Base-by-base conservation (phyloP, 2,329 filamentous ascomycete genomes). In the Phaeosphaeriaceae sp. region DNA sequence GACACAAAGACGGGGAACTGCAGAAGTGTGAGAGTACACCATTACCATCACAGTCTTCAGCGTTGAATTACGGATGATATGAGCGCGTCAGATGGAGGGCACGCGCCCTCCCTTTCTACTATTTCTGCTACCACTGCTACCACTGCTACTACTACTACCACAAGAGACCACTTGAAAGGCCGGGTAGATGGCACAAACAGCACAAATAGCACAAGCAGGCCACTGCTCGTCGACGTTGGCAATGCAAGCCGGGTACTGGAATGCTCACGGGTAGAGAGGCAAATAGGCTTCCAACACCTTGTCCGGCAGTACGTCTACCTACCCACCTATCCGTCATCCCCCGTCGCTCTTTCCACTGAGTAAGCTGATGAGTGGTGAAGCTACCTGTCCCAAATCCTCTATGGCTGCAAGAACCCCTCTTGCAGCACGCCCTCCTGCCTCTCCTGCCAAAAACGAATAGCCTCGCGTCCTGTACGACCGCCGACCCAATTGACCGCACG, bases 401-500 rank as follows among this genome's bases (percentile, higher is more conserved):
- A 89, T 58, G 92, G 92, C 56, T 96, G 92, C 69, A 84, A 84
- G 54, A 83, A 83, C 56, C 76, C 80, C 44, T 77, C 80, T 42
- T 96, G 92, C 74, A 79, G 79, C 29, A 93, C 86, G 1, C 76
- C 90, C 12, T 93, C 90, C 12, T 96, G 92, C 75, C 88, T 93
- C 66, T 91, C 87, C 53, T 91, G 84, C 69, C 85, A 89, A 46
- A 88, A 83, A 71, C 83, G 88, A 58, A 76, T 87, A 33, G 82
- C 84, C 28, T 84, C 84, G 56, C 82, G 82, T 0, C 90, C 90
- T 2, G 83, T 91, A 60, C 86, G 90, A 52, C 83, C 87, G 64
- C 94, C 92, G 63, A 96, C 88, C 48, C 82, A 87, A 17, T 85
- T 91, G 37, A 96, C 90, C 64, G 91, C 92, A 7, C 84, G 90